Base-by-base conservation (phyloP, 1,284 basidiomycete genomes). In the Sporisorium scitamineum region DNA sequence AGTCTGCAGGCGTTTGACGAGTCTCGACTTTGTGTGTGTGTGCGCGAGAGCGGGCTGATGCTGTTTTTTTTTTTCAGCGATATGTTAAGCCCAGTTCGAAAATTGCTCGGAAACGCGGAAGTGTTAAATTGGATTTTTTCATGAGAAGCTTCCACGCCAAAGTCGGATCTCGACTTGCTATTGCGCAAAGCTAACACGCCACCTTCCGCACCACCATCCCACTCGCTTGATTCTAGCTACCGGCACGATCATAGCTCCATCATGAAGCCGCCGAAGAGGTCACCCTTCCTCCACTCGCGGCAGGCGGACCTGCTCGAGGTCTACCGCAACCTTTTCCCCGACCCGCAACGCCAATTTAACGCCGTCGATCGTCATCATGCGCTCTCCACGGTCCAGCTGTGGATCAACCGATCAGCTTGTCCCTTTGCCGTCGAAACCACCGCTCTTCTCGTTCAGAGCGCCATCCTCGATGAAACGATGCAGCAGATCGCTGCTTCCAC, bases 391-490 rank as follows among this genome's bases (percentile, higher is more conserved):
- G 72, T 80, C 16, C 75, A 80, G 18, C 48, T 84, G 0, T 85
- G 82, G 80, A 73, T 84, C 54, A 80, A 82, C 51, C 74, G 82
- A 16, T 72, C 66, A 13, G 59, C 79, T 31, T 85, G 83, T 41
- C 83, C 84, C 2, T 76, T 80, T 41, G 82, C 83, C 2, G 78
- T 84, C 32, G 84, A 85, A 47, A 69, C 75, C 14, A 84, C 83
- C n/a, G 76, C 80, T 0, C 57, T 76, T 3, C 75, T 85, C 5
- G 62, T 82, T 5, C 71, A 81, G 39, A 74, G 78, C 48, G 52
- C 70, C 39, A 61, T 81, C 13, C 60, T 79, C 18, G 82, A 84
- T 41, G 58, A 75, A 20, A 63, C 63, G 54, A 71, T 81, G 63
- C 70, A 75, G 47, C 62, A 55, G n/a, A 45, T 72, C 24, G 69